These are phyloP conservation scores for Aspergillus pseudoviridinutans DNA, from an alignment of 2,329 filamentous ascomycete species.

Conservation along the genomic window DNA sequence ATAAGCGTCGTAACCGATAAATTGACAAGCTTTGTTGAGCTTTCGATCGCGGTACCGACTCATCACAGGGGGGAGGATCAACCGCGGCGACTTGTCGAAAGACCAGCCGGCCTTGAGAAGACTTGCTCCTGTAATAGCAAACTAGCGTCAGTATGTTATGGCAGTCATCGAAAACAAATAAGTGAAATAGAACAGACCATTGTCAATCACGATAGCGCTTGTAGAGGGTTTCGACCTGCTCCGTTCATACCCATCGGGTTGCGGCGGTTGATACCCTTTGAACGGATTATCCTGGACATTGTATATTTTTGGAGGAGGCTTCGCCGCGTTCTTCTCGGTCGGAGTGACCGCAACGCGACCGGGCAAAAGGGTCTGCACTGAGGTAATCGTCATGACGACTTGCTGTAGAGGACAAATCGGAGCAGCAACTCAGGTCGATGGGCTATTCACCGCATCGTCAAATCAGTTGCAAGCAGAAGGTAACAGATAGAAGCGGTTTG, in stretches of 20 bases:
- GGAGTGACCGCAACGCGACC: constrained; percentile 39
- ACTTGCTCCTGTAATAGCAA: constrained; percentile 66
- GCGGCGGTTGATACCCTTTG: constrained; percentile 54
- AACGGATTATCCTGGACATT: constrained; percentile 57
- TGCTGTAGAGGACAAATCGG: constrained; percentile 12
- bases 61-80: constrained; percentile 83
- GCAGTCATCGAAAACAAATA: not conserved
- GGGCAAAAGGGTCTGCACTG: constrained; percentile 33
- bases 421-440: constrained; percentile 11
- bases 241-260: constrained; percentile 66
- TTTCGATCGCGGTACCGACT: constrained; percentile 95
- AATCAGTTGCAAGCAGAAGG: constrained; percentile 5
- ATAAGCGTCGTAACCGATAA: constrained; percentile 89
- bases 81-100: constrained; percentile 76
- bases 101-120: constrained; percentile 92
- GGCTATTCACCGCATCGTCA: constrained; percentile 18
- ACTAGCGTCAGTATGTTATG: not conserved
- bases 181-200: constrained; percentile 60
- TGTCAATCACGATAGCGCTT: constrained; percentile 93
- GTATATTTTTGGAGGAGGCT: constrained; percentile 53
- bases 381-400: constrained; percentile 43
- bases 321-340: constrained; percentile 48
- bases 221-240: constrained; percentile 57
- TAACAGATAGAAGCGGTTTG: not conserved
- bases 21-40: constrained; percentile 83